Evolutionary conservation across 2,329 filamentous ascomycete genomes (phyloP).

Genomic region (Monilinia fructigena): DNA sequence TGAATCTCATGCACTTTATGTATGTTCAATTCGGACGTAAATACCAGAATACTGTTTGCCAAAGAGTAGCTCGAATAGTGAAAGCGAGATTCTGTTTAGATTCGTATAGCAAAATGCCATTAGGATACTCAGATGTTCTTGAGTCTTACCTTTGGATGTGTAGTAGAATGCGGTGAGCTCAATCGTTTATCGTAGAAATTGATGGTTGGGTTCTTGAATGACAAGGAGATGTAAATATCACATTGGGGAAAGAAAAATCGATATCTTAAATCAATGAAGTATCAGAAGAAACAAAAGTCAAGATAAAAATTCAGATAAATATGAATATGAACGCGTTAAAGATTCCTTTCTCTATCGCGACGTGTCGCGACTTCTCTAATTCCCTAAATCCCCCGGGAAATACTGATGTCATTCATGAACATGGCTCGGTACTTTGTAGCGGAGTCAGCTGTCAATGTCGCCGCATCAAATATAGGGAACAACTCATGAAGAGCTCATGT

Average conservation of each 20-base stretch:
- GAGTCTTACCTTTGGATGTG: neutral
- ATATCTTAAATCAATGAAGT: neutral
- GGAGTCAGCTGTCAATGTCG: neutral
- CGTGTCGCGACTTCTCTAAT: no score
- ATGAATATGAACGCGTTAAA: neutral
- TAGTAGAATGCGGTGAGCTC: neutral
- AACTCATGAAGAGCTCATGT: neutral
- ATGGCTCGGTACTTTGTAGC: neutral
- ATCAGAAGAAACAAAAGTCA: no score
- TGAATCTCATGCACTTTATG: neutral
- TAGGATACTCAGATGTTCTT: neutral
- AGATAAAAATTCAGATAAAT: neutral
- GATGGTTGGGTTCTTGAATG: neutral
- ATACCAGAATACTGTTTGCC: neutral
- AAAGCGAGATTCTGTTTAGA: neutral
- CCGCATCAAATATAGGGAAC: neutral
- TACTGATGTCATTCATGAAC: conserved; percentile 13
- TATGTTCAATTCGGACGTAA: neutral
- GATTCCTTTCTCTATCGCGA: neutral
- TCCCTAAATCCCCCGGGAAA: neutral
- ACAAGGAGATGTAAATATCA: no score
- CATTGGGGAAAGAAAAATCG: no score
- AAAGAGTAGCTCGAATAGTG: neutral
- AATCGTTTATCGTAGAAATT: neutral
- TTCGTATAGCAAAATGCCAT: neutral